These are phyloP conservation scores for Salix purpurea DNA, from an alignment of 345 rosid species.

Conservation along the genomic window DNA sequence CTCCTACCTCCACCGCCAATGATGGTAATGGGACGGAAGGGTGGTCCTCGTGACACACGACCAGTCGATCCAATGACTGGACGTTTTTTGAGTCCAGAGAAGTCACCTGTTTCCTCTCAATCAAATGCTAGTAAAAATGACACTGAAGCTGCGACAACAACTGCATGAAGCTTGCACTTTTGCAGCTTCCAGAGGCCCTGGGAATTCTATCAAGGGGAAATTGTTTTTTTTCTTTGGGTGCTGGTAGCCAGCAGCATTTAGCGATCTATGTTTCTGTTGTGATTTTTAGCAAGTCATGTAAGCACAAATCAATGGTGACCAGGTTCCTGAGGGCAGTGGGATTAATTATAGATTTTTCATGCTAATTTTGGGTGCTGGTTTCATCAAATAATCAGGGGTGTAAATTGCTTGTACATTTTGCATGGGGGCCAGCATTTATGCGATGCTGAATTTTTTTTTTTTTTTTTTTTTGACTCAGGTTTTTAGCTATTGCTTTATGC, in stretches of 20 bases:
- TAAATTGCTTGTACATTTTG: not conserved
- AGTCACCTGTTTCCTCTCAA: conserved; percentile 17
- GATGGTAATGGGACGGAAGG: conserved; percentile 83
- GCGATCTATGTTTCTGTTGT: not conserved
- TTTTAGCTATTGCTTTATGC: no score
- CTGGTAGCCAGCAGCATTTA: not conserved
- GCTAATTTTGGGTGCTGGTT: not conserved
- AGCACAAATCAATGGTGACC: not conserved
- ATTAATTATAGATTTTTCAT: not conserved
- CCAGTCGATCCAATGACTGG: conserved; percentile 83
- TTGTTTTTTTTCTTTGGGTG: not conserved
- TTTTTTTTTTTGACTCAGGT: not conserved
- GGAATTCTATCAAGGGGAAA: not conserved
- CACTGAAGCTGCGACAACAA: not conserved
- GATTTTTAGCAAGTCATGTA: not conserved
- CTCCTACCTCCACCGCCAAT: conserved; percentile 85
- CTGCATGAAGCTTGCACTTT: not conserved
- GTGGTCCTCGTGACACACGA: conserved; percentile 63
- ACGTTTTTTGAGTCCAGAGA: conserved; percentile 39
- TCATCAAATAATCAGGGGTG: not conserved
- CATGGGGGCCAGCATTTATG: not conserved
- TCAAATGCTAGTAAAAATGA: conserved; percentile 8
- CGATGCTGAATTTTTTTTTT: not conserved
- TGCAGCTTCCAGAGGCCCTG: not conserved
- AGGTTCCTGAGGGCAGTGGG: not conserved